Conservation (phyloP, 768 basidiomycete genomes). For the Collybiopsis luxurians region DNA sequence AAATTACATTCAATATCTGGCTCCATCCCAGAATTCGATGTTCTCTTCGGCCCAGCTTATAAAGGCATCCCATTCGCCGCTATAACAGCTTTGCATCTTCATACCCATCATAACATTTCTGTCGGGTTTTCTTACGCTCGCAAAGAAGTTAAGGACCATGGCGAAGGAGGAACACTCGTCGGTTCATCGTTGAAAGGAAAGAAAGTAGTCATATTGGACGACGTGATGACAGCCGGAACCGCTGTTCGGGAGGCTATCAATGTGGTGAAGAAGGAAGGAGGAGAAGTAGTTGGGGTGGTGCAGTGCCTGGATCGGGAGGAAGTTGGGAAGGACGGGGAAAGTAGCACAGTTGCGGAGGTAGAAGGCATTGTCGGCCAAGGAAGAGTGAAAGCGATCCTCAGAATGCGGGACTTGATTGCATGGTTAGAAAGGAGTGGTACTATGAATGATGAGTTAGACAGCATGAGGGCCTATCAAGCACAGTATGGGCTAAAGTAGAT, state of each 20-base stretch:
- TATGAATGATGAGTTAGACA: conserved; percentile 55
- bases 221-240: conserved; percentile 93
- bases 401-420: conserved; percentile 79
- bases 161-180: conserved; percentile 91
- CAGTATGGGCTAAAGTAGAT: conserved; percentile 59
- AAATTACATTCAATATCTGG: conserved; percentile 14
- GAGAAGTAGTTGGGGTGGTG: conserved; percentile 85
- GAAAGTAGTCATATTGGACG: conserved; percentile 87
- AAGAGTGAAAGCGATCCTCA: conserved; percentile 72
- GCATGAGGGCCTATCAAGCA: conserved; percentile 77
- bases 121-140: conserved; percentile 91
- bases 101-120: conserved; percentile 54
- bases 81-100: conserved; percentile 72
- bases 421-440: conserved; percentile 73
- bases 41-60: conserved; percentile 96
- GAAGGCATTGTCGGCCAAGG: conserved; percentile 70
- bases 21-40: conserved; percentile 54
- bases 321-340: conserved; percentile 63
- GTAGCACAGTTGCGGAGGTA: conserved; percentile 81
- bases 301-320: conserved; percentile 88
- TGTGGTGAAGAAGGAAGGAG: conserved; percentile 63
- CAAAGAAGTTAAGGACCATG: conserved; percentile 95
- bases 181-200: conserved; percentile 81
- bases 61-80: conserved; percentile 96
- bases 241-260: conserved; percentile 84